These are phyloP conservation scores for Colletotrichum ledebouriae DNA, from an alignment of 2,329 filamentous ascomycete genomes.

Conservation along the genomic window DNA sequence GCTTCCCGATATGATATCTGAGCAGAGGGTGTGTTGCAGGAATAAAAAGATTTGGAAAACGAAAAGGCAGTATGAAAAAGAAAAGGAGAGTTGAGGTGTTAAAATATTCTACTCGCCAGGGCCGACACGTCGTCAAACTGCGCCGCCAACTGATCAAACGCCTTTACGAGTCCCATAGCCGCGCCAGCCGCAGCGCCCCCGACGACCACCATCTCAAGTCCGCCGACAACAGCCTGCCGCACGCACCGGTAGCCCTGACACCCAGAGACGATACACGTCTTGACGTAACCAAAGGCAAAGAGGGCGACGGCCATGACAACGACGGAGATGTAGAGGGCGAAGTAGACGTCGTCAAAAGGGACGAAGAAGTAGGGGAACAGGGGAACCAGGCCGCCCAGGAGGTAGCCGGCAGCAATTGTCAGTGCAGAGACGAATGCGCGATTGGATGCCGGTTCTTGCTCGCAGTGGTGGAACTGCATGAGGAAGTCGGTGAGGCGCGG, in stretches of 20 bases:
- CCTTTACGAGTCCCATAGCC: conserved; percentile 55
- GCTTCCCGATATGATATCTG: too few relatives aligned
- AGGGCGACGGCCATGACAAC: conserved; percentile 71
- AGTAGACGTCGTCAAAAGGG: conserved; percentile 51
- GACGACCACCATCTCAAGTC: conserved; percentile 57
- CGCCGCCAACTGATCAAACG: conserved; percentile 43
- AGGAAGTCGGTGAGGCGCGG: conserved; percentile 67
- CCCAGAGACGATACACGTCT: conserved; percentile 63
- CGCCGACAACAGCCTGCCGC: conserved; percentile 47
- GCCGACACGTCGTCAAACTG: conserved; percentile 30
- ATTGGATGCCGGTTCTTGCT: conserved; percentile 59
- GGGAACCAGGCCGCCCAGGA: conserved; percentile 78
- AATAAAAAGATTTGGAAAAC: background rate
- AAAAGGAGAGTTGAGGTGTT: background rate
- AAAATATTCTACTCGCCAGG: conserved; percentile 29
- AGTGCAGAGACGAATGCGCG: conserved; percentile 68
- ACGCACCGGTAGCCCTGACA: conserved; percentile 42
- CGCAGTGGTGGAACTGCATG: conserved; percentile 69
- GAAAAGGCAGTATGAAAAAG: background rate
- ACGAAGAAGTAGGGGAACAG: conserved; percentile 78
- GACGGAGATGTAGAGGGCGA: conserved; percentile 71
- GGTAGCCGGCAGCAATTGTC: conserved; percentile 77
- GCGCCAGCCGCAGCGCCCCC: conserved; percentile 54
- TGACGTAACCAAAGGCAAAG: conserved; percentile 74
- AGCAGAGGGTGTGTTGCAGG: background rate